Evolutionary conservation across 164 flowering plant genomes (phyloP).

Genomic region (Dillenia turbinata): DNA sequence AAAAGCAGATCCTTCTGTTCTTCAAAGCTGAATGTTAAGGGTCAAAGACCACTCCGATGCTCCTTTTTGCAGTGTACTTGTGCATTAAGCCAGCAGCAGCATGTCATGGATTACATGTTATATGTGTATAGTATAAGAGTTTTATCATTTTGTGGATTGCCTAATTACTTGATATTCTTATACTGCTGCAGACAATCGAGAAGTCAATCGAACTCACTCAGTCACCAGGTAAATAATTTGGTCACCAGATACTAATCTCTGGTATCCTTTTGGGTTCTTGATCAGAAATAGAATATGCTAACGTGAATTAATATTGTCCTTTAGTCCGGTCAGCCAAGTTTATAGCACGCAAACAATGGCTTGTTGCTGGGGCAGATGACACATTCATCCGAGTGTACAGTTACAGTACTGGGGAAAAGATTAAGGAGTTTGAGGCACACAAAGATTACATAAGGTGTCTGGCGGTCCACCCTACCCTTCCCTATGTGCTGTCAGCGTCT

Average conservation of each 20-base stretch:
- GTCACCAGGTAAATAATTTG: slow-evolving; percentile 19
- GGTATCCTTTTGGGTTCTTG: no score
- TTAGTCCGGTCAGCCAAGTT: slow-evolving; percentile 31
- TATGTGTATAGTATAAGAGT: no score
- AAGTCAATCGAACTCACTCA: slow-evolving; percentile 26
- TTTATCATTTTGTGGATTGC: no score
- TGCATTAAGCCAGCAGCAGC: no score
- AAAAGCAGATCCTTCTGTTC: no score
- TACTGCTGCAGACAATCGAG: slow-evolving; percentile 12
- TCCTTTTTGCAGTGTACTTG: no score
- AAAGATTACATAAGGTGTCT: slow-evolving; percentile 37
- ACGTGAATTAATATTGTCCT: neutral
- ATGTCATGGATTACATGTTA: no score
- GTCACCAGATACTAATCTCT: no score
- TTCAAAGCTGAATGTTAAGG: no score
- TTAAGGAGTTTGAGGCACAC: slow-evolving; percentile 27
- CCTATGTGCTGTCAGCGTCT: slow-evolving; percentile 37
- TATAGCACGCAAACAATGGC: slow-evolving; percentile 26
- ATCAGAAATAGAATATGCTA: no score
- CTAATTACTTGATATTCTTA: no score
- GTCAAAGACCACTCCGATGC: no score
- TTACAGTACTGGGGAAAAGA: slow-evolving; percentile 27
- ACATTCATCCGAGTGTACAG: slow-evolving; percentile 25
- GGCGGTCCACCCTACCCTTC: slow-evolving; percentile 39
- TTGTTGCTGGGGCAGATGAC: slow-evolving; percentile 39